phyloP scores from a whole-genome alignment of 352 stramenopile species.

The Elongisporangium anandrum region DNA sequence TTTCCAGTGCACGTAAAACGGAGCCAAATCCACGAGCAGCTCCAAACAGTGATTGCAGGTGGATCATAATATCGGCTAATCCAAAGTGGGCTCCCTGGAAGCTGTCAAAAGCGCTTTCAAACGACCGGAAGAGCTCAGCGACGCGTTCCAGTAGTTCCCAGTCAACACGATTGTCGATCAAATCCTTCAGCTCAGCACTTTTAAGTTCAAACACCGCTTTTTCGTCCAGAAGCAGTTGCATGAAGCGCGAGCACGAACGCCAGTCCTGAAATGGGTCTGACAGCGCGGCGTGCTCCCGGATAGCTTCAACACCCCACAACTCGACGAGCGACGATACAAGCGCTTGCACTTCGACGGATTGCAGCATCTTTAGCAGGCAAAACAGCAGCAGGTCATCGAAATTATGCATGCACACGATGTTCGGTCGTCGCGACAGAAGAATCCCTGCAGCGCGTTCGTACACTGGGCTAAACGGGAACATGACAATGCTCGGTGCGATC shows the following conservation, averaged over 20 bases:
- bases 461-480: conserved; percentile 34
- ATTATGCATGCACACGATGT: conserved; percentile 30
- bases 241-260: conserved; percentile 23
- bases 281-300: conserved; percentile 7
- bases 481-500: conserved; percentile 29
- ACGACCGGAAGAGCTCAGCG: conserved; percentile 31
- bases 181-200: conserved; percentile 18
- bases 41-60: conserved; percentile 37
- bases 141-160: conserved; percentile 34
- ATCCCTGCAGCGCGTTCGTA: conserved; percentile 35
- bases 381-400: conserved; percentile 49
- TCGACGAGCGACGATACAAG: conserved; percentile 29
- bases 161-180: conserved; percentile 33
- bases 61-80: conserved; percentile 38
- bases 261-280: conserved; percentile 26
- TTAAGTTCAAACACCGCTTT: conserved; percentile 10
- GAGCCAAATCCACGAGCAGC: conserved; percentile 40
- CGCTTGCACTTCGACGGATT: conserved; percentile 25
- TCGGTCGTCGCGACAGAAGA: conserved; percentile 31
- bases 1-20: conserved; percentile 48
- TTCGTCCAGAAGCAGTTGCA: conserved; percentile 38
- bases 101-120: conserved; percentile 22
- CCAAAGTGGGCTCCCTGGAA: conserved; percentile 13
- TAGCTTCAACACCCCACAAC: conserved; percentile 26
- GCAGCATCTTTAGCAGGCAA: conserved; percentile 34